Conservation (phyloP, 2,329 filamentous ascomycete species). For the Penicillium rolfsii region DNA sequence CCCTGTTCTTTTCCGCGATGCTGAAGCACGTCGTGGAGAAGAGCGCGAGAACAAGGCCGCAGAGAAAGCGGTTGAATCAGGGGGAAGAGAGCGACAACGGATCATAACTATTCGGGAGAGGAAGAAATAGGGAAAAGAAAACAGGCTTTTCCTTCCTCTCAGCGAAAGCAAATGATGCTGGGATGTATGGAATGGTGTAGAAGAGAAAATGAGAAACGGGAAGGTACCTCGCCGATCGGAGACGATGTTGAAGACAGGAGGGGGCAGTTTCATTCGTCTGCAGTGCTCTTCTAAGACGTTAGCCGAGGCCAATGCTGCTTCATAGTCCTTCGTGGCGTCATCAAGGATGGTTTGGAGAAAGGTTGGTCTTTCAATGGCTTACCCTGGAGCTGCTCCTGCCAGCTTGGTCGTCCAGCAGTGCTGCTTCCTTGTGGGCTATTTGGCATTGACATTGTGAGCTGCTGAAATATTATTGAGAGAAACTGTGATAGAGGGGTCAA, state of each 20-base stretch:
- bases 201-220: conserved; percentile 21
- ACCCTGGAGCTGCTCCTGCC: conserved; percentile 64
- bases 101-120: background rate
- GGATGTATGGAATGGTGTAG: conserved; percentile 15
- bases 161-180: conserved; percentile 6
- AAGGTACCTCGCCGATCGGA: conserved; percentile 72
- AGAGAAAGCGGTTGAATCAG: background rate
- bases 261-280: conserved; percentile 55
- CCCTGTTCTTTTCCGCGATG: conserved; percentile 29
- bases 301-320: conserved; percentile 12
- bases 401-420: conserved; percentile 39
- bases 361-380: conserved; percentile 25
- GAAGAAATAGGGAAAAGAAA: background rate
- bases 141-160: background rate
- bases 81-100: background rate
- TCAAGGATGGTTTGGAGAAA: conserved; percentile 6
- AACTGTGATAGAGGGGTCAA: conserved; percentile 12
- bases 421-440: conserved; percentile 29
- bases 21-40: conserved; percentile 21
- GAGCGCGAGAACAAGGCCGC: background rate
- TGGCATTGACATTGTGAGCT: conserved; percentile 30
- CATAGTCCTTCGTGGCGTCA: background rate
- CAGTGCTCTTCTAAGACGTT: conserved; percentile 58
- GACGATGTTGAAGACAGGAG: conserved; percentile 69
- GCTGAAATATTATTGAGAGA: conserved; percentile 6